These are phyloP conservation scores for Penicillium pulvis DNA, from an alignment of 495 filamentous ascomycete species.

Conservation along the genomic window DNA sequence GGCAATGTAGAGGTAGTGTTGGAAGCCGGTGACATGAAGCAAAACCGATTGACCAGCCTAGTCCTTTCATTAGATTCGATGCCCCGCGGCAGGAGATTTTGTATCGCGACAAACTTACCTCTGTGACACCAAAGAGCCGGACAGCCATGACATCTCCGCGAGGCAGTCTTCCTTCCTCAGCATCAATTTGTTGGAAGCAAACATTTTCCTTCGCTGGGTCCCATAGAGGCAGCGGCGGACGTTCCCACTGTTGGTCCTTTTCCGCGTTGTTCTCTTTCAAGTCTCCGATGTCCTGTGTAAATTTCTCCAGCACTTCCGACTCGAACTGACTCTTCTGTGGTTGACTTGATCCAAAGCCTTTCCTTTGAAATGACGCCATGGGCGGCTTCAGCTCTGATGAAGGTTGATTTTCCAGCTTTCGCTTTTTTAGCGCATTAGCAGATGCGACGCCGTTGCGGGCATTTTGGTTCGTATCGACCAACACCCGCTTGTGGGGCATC, in stretches of 20 bases:
- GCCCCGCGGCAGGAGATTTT: neutral
- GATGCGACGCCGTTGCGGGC: constrained; percentile 49
- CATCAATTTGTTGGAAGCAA: constrained; percentile 93
- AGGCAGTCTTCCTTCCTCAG: constrained; percentile 78
- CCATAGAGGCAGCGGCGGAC: constrained; percentile 74
- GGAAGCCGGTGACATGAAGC: constrained; percentile 92
- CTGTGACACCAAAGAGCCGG: constrained; percentile 96
- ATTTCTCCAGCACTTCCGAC: constrained; percentile 87
- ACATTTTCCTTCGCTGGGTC: constrained; percentile 70
- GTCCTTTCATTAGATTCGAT: constrained; percentile 19
- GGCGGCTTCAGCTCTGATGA: constrained; percentile 59
- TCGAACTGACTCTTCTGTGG: constrained; percentile 87
- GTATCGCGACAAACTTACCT: constrained; percentile 48
- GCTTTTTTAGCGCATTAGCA: constrained; percentile 67
- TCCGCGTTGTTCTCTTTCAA: constrained; percentile 85
- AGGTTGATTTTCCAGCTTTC: constrained; percentile 66
- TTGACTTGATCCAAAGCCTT: constrained; percentile 73
- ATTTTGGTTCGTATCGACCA: constrained; percentile 59
- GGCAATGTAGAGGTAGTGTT: constrained; percentile 93
- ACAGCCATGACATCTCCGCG: constrained; percentile 70
- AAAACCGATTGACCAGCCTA: constrained; percentile 87
- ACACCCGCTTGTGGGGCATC: constrained; percentile 58
- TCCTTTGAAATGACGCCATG: constrained; percentile 56
- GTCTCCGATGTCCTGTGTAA: constrained; percentile 86
- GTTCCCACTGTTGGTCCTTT: constrained; percentile 91